phyloP scores from a whole-genome alignment of 352 stramenopile species.

The Phytophthora multivora region DNA sequence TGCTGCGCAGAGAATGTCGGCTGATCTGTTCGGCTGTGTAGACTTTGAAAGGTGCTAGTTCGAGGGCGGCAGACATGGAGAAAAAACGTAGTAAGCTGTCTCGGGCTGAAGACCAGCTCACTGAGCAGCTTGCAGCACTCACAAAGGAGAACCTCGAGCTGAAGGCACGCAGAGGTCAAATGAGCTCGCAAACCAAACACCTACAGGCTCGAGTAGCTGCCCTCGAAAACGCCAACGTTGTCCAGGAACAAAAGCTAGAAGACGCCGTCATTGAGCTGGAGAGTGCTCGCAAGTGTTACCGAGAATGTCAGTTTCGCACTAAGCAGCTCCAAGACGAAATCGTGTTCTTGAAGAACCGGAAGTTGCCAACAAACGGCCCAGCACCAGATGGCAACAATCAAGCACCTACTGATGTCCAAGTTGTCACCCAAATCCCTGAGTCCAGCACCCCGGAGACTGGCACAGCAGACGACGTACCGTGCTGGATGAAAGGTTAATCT shows the following conservation, averaged over 20 bases:
- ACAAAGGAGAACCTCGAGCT: conserved; percentile 67
- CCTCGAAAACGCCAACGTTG: conserved; percentile 42
- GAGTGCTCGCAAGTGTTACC: conserved; percentile 49
- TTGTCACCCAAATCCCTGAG: neutral
- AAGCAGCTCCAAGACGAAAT: conserved; percentile 77
- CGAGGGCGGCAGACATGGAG: conserved; percentile 45
- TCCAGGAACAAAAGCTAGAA: conserved; percentile 41
- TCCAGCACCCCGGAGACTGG: conserved; percentile 8
- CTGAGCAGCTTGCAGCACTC: conserved; percentile 42
- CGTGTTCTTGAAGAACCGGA: conserved; percentile 63
- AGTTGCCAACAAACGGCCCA: conserved; percentile 11
- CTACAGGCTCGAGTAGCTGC: conserved; percentile 42
- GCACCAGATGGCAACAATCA: neutral
- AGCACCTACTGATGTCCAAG: neutral
- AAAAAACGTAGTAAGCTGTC: conserved; percentile 40
- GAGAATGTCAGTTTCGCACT: conserved; percentile 65
- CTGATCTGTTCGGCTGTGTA: conserved; percentile 4
- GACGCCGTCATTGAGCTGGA: conserved; percentile 54
- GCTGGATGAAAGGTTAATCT: conserved; percentile 49
- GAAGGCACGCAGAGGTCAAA: conserved; percentile 44
- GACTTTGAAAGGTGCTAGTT: conserved; percentile 49
- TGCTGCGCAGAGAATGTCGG: neutral
- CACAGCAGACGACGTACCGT: conserved; percentile 34
- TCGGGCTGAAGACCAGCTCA: conserved; percentile 44
- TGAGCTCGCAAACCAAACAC: conserved; percentile 52